Base-by-base conservation (phyloP, 2,329 filamentous ascomycete species). In the Sclerotinia minor region DNA sequence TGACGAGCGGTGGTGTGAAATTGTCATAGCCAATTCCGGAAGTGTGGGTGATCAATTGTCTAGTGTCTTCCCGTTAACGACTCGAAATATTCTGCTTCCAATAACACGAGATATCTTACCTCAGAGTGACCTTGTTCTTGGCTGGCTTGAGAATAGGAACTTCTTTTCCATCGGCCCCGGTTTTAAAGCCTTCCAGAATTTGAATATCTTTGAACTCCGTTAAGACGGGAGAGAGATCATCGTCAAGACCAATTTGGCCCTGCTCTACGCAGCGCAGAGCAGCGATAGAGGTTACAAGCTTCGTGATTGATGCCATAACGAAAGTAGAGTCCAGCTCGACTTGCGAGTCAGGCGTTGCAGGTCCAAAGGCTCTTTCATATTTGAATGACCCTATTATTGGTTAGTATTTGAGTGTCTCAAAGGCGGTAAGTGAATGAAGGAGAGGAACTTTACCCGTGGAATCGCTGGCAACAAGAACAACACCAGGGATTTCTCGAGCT, bases 261-360 rank as follows among this genome's bases (percentile, higher is more conserved):
- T 80, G 77, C 72, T 87, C 85, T 1, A 87, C 84, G 0, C 85
- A 80, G 73, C 87, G 85, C 83, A 87, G 83, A 41, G 78, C 81
- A 0, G 84, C 83, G 13, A 87, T 74, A 0, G 79, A 81, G 0
- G 80, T 78, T 5, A 86, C 75, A 75, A 86, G 79, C 76, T 87
- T 87, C 19, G 85, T 85, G 72, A 83, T 85, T 0, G 83, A 85
- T 0, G 85, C 85, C 5, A 87, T 79, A 83, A 82, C 85, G 72
- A 88, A 90, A 0, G 86, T 78, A 8, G 80, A 86, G 52, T 91
- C 86, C 0, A 86, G 77, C 0, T 82, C 82, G 83, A 90, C 86
- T 2, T 82, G 79, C 59, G 86, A 82, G 9, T 87, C 80, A 80
- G 83, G 70, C 21, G 76, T 76, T 1, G 74, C 74, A 3, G 65